Evolutionary conservation across 768 basidiomycete species (phyloP).

Genomic region (Lactarius psammicola): DNA sequence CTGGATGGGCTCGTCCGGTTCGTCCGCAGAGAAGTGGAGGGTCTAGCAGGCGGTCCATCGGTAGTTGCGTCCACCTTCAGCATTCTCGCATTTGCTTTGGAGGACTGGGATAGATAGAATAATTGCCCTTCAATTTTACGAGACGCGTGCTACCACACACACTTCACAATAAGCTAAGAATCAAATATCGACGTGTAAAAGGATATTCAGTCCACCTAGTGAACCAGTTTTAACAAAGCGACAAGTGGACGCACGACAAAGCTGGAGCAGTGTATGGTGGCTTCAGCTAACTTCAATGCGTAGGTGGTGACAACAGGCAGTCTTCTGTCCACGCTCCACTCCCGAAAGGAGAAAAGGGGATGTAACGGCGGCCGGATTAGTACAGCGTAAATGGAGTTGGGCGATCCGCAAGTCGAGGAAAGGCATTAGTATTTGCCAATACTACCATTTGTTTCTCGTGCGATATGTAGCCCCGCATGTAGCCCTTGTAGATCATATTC

Average conservation of each 20-base stretch:
- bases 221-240: neutral
- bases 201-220: neutral
- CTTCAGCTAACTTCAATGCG: neutral
- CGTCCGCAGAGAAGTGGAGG: conserved; percentile 66
- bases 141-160: neutral
- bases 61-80: conserved; percentile 65
- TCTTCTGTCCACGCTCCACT: neutral
- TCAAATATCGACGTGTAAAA: neutral
- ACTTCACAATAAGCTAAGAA: neutral
- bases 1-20: conserved; percentile 71
- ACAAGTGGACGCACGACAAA: neutral
- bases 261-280: neutral
- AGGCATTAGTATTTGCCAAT: conserved; percentile 72
- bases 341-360: no score
- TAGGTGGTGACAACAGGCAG: neutral
- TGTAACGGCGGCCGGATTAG: conserved; percentile 26
- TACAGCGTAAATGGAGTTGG: conserved; percentile 47
- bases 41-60: conserved; percentile 57
- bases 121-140: conserved; percentile 5
- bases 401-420: conserved; percentile 70
- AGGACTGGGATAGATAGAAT: conserved; percentile 65
- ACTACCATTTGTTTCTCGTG: conserved; percentile 96
- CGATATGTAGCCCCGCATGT: conserved; percentile 93
- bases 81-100: conserved; percentile 69
- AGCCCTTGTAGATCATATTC: conserved; percentile 92